These are phyloP conservation scores for Neurospora sp. DNA, from an alignment of 2,329 filamentous ascomycete species.

Conservation along the genomic window DNA sequence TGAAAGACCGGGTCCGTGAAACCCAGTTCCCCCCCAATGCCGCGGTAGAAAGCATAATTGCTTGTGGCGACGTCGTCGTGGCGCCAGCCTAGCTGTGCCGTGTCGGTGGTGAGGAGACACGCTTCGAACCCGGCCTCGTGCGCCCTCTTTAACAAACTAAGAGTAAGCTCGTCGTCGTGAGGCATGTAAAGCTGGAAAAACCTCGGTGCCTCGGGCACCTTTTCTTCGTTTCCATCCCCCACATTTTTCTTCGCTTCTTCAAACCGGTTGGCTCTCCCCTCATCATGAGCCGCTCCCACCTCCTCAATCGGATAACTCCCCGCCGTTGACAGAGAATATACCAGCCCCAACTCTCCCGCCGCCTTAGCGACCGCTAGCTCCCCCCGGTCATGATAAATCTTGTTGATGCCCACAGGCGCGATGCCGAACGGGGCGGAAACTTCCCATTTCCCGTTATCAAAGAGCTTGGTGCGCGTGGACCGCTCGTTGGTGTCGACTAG, in stretches of 20 bases:
- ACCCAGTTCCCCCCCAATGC: constrained; percentile 50
- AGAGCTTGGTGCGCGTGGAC: neutral
- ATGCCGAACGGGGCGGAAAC: neutral
- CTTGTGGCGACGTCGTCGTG: constrained; percentile 56
- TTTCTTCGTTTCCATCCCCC: neutral
- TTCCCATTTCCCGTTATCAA: neutral
- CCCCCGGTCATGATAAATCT: neutral
- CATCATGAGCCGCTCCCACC: neutral
- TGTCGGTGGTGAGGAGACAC: constrained; percentile 65
- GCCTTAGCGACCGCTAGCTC: neutral
- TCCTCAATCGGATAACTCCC: neutral
- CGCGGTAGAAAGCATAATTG: constrained; percentile 50
- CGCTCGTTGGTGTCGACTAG: constrained; percentile 36
- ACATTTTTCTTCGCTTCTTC: neutral
- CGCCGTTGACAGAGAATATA: neutral
- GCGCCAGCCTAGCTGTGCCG: constrained; percentile 59
- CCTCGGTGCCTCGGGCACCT: constrained; percentile 30
- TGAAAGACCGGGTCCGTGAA: constrained; percentile 60
- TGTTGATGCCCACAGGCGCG: neutral
- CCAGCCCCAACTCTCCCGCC: neutral
- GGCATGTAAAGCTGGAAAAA: constrained; percentile 77
- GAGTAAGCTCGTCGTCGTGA: constrained; percentile 52
- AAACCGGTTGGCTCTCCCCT: neutral
- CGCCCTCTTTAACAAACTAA: constrained; percentile 52
- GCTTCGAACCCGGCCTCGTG: constrained; percentile 52